Base-by-base conservation (phyloP, 257 asterid species). In the Ballota nigra region DNA sequence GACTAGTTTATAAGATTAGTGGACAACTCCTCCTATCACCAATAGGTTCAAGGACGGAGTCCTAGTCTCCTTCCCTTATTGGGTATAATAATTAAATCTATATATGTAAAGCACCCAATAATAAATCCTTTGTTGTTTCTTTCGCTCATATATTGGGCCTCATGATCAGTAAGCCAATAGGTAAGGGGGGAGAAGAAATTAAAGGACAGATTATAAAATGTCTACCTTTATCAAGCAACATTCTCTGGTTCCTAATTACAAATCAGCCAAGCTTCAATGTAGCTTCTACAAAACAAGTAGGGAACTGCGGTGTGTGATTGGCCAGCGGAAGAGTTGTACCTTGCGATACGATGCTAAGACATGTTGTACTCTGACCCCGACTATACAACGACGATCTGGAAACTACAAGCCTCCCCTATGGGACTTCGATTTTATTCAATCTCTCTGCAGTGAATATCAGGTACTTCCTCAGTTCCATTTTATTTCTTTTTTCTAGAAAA, bases 361-460 rank as follows among this genome's bases (percentile, higher is more conserved):
- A 1, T 16, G 28, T 52, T 18, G 34, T 24, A 23, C 63, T 23
- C 18, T 9, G 18, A 3, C 9, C 18, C 34, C 33, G 1, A 5
- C 15, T 24, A 11, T 23, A 18, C 28, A 52, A 13, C 60, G 60
- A 7, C 41, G 71, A 7, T 24, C 71, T 3, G 71, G 71, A 43
- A 66, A 43, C 43, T 66, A 66, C 60, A 24, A 43, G 41, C 59
- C 71, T 23, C 43, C 70, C 24, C 22, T 45, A 24, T 66, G 71
- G 71, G 41, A 26, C 45, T 66, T 66, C 16, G 28, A 26, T 66
- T 66, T 23, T 45, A 43, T 66, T 24, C 71, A 66, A 66, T 66
- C 71, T 1, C 28, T 66, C 40, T 11, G 0, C 34, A 52, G 2
- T 52, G 28, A 52, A 52, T 52, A 52, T 2, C 2, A 18, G 59